These are phyloP conservation scores for Andrographis paniculata DNA, from an alignment of 305 asterid species.

Conservation along the genomic window DNA sequence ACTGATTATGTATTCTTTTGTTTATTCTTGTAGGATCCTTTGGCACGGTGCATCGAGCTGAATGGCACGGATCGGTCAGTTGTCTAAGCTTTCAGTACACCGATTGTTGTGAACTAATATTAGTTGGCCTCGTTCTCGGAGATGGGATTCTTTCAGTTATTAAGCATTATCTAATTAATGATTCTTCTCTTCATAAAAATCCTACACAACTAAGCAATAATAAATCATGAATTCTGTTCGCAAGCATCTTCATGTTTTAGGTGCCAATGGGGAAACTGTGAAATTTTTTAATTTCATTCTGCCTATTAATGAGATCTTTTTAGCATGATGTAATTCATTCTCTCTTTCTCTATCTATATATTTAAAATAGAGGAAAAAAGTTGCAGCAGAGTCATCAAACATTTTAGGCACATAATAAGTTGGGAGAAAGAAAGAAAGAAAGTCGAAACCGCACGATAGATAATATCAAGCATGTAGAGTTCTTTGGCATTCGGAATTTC, in stretches of 20 bases:
- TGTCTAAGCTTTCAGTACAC: slow-evolving; percentile 1
- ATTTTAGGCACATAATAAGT: too few relatives aligned
- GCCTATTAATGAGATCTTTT: neutral
- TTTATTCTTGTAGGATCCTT: slow-evolving; percentile 70
- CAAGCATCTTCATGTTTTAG: neutral
- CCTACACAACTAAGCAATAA: neutral
- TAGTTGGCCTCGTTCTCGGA: neutral
- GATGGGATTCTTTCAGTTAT: neutral
- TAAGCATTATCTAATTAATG: neutral
- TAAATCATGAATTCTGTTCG: neutral
- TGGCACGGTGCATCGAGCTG: slow-evolving; percentile 99
- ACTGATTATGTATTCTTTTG: slow-evolving; percentile 9
- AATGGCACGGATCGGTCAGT: slow-evolving; percentile 98
- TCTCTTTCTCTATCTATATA: neutral
- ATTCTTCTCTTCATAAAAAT: neutral
- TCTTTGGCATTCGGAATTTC: too few relatives aligned
- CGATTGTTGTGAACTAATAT: neutral
- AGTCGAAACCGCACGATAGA: too few relatives aligned
- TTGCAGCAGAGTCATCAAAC: too few relatives aligned
- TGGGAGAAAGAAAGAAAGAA: too few relatives aligned
- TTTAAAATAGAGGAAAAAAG: neutral
- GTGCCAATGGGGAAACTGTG: neutral
- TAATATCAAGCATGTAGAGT: too few relatives aligned
- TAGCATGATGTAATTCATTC: neutral
- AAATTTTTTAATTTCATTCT: neutral